phyloP scores from a whole-genome alignment of 768 basidiomycete species.

The Serpula lacrymans region DNA sequence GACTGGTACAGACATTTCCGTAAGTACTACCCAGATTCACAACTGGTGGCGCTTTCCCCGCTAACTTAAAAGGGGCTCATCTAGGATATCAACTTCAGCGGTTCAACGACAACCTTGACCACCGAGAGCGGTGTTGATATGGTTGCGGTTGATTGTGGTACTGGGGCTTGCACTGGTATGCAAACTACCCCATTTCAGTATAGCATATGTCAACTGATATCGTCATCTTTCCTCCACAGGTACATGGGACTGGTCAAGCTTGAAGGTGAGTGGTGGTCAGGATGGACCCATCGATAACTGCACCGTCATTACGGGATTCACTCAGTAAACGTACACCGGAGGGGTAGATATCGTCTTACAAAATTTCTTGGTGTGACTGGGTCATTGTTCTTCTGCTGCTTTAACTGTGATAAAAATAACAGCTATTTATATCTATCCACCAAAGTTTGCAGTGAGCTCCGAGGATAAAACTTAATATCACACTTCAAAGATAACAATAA shows the following conservation, averaged over 20 bases:
- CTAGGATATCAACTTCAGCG: constrained; percentile 50
- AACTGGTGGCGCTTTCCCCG: not conserved
- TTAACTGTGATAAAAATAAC: too few species aligned
- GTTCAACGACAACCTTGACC: constrained; percentile 37
- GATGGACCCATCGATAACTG: constrained; percentile 32
- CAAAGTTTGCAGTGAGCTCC: too few species aligned
- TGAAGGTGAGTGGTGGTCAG: constrained; percentile 43
- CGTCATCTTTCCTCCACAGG: constrained; percentile 24
- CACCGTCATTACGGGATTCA: constrained; percentile 30
- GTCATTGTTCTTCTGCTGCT: too few species aligned
- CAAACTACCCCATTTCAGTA: too few species aligned
- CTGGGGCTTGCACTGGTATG: constrained; percentile 46
- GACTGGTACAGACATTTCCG: constrained; percentile 55
- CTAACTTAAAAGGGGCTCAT: not conserved
- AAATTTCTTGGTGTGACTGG: too few species aligned
- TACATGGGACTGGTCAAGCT: constrained; percentile 48
- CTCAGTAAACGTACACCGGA: constrained; percentile 13
- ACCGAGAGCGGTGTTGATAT: constrained; percentile 41
- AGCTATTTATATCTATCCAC: too few species aligned
- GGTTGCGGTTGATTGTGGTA: constrained; percentile 57
- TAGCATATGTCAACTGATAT: too few species aligned
- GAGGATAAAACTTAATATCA: too few species aligned
- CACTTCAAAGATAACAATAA: too few species aligned
- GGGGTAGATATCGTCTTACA: too few species aligned
- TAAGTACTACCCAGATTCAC: constrained; percentile 30